Evolutionary conservation across 495 filamentous ascomycete genomes (phyloP), one percentile per base, ranked within the genome.

Genomic region (Glarea lozoyensis): DNA sequence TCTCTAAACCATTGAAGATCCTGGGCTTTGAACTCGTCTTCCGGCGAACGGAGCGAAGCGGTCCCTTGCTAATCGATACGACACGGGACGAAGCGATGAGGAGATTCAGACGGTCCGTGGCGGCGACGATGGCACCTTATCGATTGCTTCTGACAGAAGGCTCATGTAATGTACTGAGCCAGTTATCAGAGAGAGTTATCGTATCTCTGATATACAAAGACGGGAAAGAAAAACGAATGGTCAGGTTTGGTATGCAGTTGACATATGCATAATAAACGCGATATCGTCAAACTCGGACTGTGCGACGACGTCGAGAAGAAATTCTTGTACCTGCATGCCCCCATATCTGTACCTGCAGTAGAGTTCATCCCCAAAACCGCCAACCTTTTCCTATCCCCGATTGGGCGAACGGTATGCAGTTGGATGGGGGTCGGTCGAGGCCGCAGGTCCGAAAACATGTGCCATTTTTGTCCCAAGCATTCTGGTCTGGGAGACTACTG

Each of bases 251-350:
- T n/a, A n/a, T n/a, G n/a, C n/a, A n/a, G n/a, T n/a, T n/a, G n/a
- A n/a, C n/a, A n/a, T n/a, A n/a, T 29, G 18, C 22, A 23, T 31
- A n/a, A 21, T 3, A 20, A 27, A 20, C 34, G 32, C 37, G 9
- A 22, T 44, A 35, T 33, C 2, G 18, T 40, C 18, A 37, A 35
- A n/a, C n/a, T n/a, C n/a, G n/a, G n/a, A n/a, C n/a, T n/a, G n/a
- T n/a, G n/a, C n/a, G n/a, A n/a, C n/a, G n/a, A n/a, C n/a, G n/a
- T n/a, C n/a, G n/a, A n/a, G n/a, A n/a, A n/a, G n/a, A n/a, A n/a
- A n/a, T n/a, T n/a, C n/a, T n/a, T n/a, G n/a, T n/a, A n/a, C n/a
- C n/a, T n/a, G n/a, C n/a, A n/a, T n/a, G n/a, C n/a, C n/a, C n/a
- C n/a, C n/a, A n/a, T n/a, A n/a, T n/a, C n/a, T n/a, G n/a, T n/a